Base-by-base conservation (phyloP, 441 rosid species). In the Omphalea diandra region DNA sequence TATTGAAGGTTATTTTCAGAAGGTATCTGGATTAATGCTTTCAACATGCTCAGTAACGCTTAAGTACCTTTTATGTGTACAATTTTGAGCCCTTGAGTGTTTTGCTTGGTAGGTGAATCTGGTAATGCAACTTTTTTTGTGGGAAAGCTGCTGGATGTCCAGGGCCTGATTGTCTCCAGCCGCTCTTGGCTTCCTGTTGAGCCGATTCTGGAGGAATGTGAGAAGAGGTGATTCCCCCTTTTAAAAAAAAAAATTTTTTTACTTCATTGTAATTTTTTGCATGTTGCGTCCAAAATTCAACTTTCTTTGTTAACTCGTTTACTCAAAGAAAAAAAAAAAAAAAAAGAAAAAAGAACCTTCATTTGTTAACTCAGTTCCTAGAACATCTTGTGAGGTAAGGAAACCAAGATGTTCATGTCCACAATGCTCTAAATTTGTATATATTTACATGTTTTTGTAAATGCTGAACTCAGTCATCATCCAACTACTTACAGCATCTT, bases 371-470 rank as follows among this genome's bases (percentile, higher is more conserved):
- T 75, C 99, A 96, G 77, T 96, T 96, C 88, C 81, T 96, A 86
- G 98, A 96, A 92, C 99, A 96, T 88, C 90, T 96, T 75, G 99
- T 96, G 64, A 93, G 98, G 73, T 98, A 96, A 82, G 98, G 99
- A 76, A 96, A 98, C 85, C 97, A 91, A 79, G 99, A 96, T 85
- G 96, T 88, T 43, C 99, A 96, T 77, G 99, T 91, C 70, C 98
- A 93, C 81, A 91, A 96, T 88, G 98, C 97, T 62, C 82, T 96
- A n/a, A n/a, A n/a, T n/a, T n/a, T n/a, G n/a, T n/a, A n/a, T n/a
- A n/a, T n/a, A n/a, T n/a, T n/a, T n/a, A n/a, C n/a, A n/a, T n/a
- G n/a, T n/a, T n/a, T n/a, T n/a, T n/a, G n/a, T n/a, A n/a, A n/a
- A n/a, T n/a, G n/a, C n/a, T n/a, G n/a, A n/a, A n/a, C n/a, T n/a